Evolutionary conservation across 768 basidiomycete species (phyloP).

Genomic region (Boletus fagicola): DNA sequence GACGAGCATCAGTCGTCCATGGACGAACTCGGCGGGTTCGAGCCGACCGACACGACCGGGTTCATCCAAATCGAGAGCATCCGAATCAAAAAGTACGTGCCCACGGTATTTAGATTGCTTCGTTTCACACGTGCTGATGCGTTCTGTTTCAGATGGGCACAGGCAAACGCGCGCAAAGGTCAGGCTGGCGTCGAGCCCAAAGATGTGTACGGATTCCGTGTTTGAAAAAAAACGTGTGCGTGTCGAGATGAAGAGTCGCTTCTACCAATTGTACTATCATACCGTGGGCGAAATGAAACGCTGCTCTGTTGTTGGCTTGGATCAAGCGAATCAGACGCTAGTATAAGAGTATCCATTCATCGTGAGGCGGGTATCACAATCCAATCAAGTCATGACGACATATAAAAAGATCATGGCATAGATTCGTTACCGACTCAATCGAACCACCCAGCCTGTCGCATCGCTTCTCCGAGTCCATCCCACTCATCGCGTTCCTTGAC

Average conservation of each 20-base stretch:
- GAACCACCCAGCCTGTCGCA: constrained; percentile 76
- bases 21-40: constrained; percentile 98
- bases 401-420: not conserved
- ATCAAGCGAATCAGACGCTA: not conserved
- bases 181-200: constrained; percentile 73
- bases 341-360: not conserved
- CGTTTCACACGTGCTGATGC: not conserved
- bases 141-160: constrained; percentile 64
- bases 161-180: constrained; percentile 82
- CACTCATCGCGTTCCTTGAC: constrained; percentile 49
- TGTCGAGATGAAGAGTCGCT: not conserved
- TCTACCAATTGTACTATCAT: constrained; percentile 6
- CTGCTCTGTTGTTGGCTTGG: not conserved
- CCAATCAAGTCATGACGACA: not conserved
- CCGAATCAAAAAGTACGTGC: constrained; percentile 88
- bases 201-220: constrained; percentile 75
- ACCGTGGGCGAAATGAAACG: not conserved
- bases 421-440: constrained; percentile 33
- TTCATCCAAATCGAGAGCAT: constrained; percentile 99
- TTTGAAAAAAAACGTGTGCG: constrained; percentile 31
- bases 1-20: constrained; percentile 95
- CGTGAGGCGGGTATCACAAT: constrained; percentile 5
- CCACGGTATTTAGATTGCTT: not conserved
- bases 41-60: constrained; percentile 91
- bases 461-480: constrained; percentile 70